Percentiles rank a stretch among this genome's conserved stretches.
Evolutionary conservation across 352 stramenopile species (phyloP).

Genomic region (Pythium brachiatum): DNA sequence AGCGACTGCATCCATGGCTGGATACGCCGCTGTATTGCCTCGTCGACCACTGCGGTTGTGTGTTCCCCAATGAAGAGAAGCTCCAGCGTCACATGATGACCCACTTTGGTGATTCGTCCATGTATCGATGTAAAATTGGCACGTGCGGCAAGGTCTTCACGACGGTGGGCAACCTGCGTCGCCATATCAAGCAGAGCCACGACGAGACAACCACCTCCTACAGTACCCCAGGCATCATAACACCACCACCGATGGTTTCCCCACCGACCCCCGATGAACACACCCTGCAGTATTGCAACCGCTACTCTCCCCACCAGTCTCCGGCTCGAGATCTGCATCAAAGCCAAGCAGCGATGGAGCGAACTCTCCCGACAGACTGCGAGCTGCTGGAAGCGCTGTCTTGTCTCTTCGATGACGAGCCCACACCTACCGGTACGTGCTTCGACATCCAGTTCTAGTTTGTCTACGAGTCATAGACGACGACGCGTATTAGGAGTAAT

Average conservation of each 20-base stretch:
- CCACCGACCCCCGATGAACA: no score
- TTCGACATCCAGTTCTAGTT: not conserved
- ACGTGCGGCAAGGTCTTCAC: slow-evolving; percentile 59
- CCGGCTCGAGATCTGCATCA: no score
- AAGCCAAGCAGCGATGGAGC: no score
- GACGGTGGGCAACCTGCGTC: slow-evolving; percentile 43
- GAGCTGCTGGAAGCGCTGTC: slow-evolving; percentile 8
- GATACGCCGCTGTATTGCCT: slow-evolving; percentile 15
- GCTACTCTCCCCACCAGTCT: no score
- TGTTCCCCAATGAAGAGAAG: slow-evolving; percentile 15
- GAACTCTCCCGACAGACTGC: not conserved
- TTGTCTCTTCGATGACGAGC: slow-evolving; percentile 6
- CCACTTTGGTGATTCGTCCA: slow-evolving; percentile 21
- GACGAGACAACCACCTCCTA: no score
- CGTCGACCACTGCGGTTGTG: slow-evolving; percentile 14
- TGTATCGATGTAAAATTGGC: slow-evolving; percentile 31
- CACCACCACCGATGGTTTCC: no score
- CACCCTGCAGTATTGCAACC: no score
- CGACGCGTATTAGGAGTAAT: no score
- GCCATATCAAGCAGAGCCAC: slow-evolving; percentile 19
- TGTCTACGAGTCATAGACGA: no score
- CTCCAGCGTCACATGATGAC: slow-evolving; percentile 23
- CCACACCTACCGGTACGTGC: not conserved
- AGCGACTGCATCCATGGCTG: slow-evolving; percentile 41
- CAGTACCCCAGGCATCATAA: no score